A percentile compares a stretch with the other conserved stretches of the same genome.
Evolutionary conservation across 331 rosid species (phyloP).

Genomic region (Erythrophleum ivorense): DNA sequence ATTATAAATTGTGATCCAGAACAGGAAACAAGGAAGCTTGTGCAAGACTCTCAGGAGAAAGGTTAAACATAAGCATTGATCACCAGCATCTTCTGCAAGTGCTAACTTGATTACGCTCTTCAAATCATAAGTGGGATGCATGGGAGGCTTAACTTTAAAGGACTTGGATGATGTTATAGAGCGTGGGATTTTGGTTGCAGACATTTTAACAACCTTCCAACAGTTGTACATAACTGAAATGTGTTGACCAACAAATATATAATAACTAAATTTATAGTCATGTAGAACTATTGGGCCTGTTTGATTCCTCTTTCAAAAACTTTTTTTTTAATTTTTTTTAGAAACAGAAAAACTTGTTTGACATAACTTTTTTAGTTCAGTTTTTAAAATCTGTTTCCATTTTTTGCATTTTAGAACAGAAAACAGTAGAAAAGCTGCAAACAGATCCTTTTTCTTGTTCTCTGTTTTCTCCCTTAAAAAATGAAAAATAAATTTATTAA

Average conservation of each 20-base stretch:
- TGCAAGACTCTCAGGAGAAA: conserved; percentile 20
- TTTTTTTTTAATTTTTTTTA: background rate
- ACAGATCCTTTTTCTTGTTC: background rate
- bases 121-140: conserved; percentile 93
- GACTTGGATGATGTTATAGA: conserved; percentile 52
- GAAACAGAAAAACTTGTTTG: background rate
- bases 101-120: conserved; percentile 73
- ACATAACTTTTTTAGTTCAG: background rate
- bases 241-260: conserved; percentile 18
- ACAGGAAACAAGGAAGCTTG: background rate
- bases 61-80: conserved; percentile 54
- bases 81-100: conserved; percentile 88
- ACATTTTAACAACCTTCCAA: conserved; percentile 63
- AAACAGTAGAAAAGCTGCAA: background rate
- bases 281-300: conserved; percentile 4
- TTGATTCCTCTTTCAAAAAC: background rate
- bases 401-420: background rate
- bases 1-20: background rate
- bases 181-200: conserved; percentile 53
- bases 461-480: background rate
- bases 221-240: conserved; percentile 31
- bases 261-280: background rate
- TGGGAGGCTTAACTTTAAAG: conserved; percentile 70
- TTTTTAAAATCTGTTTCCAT: background rate
- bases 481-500: too few relatives aligned